A percentile compares a stretch with the other conserved stretches of the same genome.
Conservation (phyloP, 108 stramenopile species). For the Epithemia pelagica region DNA sequence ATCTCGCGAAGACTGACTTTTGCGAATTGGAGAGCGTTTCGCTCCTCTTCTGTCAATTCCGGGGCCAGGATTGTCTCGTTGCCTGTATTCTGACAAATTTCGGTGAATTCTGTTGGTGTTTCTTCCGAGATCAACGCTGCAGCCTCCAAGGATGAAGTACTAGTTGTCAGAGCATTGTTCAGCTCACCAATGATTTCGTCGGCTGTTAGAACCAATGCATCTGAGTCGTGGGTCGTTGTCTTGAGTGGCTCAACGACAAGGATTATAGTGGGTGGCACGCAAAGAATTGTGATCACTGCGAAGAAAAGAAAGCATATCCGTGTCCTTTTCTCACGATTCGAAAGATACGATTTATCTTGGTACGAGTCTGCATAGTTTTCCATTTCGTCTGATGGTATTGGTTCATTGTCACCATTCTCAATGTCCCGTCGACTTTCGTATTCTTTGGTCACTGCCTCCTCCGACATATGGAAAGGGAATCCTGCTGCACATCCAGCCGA, state of each 20-base stretch:
- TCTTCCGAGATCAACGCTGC: neutral
- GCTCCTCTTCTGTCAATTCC: neutral
- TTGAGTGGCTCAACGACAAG: constrained; percentile 24
- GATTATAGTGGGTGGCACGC: constrained; percentile 21
- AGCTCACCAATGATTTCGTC: constrained; percentile 1
- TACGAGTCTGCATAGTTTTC: neutral
- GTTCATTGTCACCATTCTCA: too few relatives aligned
- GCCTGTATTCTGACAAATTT: neutral
- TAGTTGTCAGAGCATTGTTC: neutral
- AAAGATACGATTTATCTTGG: neutral
- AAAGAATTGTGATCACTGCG: constrained; percentile 20
- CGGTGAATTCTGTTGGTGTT: neutral
- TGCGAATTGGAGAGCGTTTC: neutral
- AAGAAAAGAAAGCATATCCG: constrained; percentile 23
- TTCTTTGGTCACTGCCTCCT: too few relatives aligned
- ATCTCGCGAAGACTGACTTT: neutral
- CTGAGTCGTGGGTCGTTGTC: constrained; percentile 10
- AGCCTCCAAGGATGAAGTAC: neutral
- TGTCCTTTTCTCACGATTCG: constrained; percentile 18
- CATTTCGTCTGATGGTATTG: too few relatives aligned
- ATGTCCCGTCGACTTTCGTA: too few relatives aligned
- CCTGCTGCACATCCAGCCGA: constrained; percentile 55
- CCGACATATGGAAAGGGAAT: constrained; percentile 14
- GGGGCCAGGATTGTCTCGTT: neutral
- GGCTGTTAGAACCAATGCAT: constrained; percentile 14